Evolutionary conservation across 805 yeast species (phyloP), one percentile per base, ranked within the genome.

Genomic region (Yarrowia sp.): DNA sequence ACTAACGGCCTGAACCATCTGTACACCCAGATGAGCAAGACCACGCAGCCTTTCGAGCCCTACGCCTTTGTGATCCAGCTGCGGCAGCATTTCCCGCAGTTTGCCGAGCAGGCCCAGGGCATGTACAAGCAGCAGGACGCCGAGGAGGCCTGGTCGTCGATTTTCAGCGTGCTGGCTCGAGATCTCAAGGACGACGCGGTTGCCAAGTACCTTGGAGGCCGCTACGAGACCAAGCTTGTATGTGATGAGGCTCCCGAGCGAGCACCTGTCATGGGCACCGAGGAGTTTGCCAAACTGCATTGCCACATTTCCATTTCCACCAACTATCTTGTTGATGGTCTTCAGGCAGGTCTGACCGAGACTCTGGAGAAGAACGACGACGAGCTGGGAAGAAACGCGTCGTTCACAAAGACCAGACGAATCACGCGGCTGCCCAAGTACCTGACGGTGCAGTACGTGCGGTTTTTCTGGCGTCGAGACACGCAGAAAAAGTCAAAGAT

Each of bases 391-490:
- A 80, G 87, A 56, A 85, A 92, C 76, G 87, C 96, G n/a, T 81
- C 83, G 26, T 92, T 88, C 77, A 87, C 87, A 72, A 84, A 91
- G 55, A 77, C 74, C 12, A 78, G 77, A 70, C 79, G 85, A 67
- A 89, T 95, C 69, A 85, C 89, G 1, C 87, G 90, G 76, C 81
- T 95, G 72, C 99, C 99, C 70, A 89, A 90, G 75, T 89, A 89
- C 76, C 82, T 95, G 73, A 90, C 94, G 10, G 92, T 95, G 50
- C 97, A 95, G 77, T 95, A 90, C 79, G 95, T 95, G 71, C 86
- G 99, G 76, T 95, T 95, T 77, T 95, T 87, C 79, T 95, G 99
- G 99, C 91, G 94, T 77, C 86, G 94, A 76, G 97, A 94, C 69
- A 90, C 96, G 3, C 86, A 86, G 72, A 90, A 89, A 79, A 95